Conservation (phyloP, 2,329 filamentous ascomycete species). For the Sporothrix globosa region DNA sequence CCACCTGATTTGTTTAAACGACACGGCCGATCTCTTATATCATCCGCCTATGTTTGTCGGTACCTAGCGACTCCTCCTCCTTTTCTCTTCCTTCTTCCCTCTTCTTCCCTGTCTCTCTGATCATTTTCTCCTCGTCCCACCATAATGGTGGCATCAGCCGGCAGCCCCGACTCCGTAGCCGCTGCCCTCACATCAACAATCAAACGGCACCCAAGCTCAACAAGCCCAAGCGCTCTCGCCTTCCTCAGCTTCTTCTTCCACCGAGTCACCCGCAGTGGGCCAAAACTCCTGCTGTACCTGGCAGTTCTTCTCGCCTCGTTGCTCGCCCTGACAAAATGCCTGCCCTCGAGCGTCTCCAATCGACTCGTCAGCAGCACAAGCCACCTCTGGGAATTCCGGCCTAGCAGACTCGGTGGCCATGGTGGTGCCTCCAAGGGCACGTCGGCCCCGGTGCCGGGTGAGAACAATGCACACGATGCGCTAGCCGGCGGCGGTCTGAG, state of each 20-base stretch:
- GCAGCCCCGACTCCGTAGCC: slow-evolving; percentile 24
- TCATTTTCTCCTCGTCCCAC: neutral
- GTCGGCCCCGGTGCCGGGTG: neutral
- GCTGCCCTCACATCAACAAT: neutral
- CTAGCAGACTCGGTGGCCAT: slow-evolving; percentile 17
- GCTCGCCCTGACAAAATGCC: slow-evolving; percentile 37
- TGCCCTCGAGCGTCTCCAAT: slow-evolving; percentile 37
- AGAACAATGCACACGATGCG: slow-evolving; percentile 31
- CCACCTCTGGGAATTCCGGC: slow-evolving; percentile 35
- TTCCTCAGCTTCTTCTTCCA: slow-evolving; percentile 41
- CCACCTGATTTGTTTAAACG: neutral
- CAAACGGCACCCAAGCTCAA: slow-evolving; percentile 10
- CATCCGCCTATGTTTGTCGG: neutral
- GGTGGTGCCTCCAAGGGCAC: neutral
- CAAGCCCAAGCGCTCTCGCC: slow-evolving; percentile 22
- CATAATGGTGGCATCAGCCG: slow-evolving; percentile 18
- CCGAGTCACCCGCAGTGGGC: slow-evolving; percentile 40
- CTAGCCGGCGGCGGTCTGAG: slow-evolving; percentile 46
- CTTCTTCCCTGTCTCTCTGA: neutral
- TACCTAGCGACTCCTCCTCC: neutral
- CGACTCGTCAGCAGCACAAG: slow-evolving; percentile 35
- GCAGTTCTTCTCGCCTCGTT: slow-evolving; percentile 36
- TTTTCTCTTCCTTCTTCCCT: neutral
- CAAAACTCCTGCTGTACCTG: slow-evolving; percentile 40
- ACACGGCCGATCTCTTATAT: neutral